Conservation (phyloP, 2,329 filamentous ascomycete genomes). For the Diaporthe australafricana region DNA sequence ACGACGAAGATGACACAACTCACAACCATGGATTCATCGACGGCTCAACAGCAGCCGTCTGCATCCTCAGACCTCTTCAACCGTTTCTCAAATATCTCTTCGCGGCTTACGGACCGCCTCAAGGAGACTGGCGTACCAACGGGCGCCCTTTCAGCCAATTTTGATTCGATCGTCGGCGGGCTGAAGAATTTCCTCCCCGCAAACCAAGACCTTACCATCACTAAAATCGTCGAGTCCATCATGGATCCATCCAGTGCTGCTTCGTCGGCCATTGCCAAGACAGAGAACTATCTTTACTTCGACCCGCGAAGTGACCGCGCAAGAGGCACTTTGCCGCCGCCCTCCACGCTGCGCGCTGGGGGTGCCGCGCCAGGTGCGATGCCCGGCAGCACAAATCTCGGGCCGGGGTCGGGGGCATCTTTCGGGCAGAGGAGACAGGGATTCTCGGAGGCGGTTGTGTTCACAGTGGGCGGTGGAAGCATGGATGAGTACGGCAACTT, state of each 20-base stretch:
- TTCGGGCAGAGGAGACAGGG: conserved; percentile 93
- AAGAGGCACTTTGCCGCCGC: conserved; percentile 88
- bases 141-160: conserved; percentile 77
- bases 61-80: conserved; percentile 84
- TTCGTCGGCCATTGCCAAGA: conserved; percentile 93
- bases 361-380: conserved; percentile 45
- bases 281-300: conserved; percentile 96
- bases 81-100: conserved; percentile 91
- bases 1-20: conserved; percentile 99
- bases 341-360: conserved; percentile 68
- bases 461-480: conserved; percentile 93
- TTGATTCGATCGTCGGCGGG: conserved; percentile 93
- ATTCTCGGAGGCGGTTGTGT: conserved; percentile 92
- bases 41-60: conserved; percentile 68
- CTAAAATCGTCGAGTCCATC: conserved; percentile 97
- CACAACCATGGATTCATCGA: conserved; percentile 84
- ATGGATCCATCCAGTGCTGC: conserved; percentile 95
- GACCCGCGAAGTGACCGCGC: conserved; percentile 95
- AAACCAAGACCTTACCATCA: conserved; percentile 94
- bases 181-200: conserved; percentile 98
- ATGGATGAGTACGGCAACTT: conserved; percentile 99
- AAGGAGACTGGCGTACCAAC: conserved; percentile 87
- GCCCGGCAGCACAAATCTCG: conserved; percentile 58
- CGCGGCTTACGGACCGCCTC: conserved; percentile 90
- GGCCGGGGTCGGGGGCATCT: conserved; percentile 78